A percentile compares a stretch with the other conserved stretches of the same genome.
phyloP scores from a whole-genome alignment of 164 flowering plant species.

The Buxus sempervirens region DNA sequence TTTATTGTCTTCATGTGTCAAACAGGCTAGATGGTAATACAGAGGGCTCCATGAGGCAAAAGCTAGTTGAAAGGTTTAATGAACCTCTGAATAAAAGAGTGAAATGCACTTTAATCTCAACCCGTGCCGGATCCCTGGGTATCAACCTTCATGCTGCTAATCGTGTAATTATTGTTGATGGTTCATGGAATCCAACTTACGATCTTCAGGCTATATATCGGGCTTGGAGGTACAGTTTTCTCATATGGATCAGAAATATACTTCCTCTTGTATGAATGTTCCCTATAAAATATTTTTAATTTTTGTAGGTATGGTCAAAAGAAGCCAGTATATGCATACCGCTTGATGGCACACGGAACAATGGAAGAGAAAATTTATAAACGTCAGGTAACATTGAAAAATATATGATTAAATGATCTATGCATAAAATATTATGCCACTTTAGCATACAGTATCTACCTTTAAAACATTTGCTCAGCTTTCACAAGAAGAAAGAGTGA shows the following conservation, averaged over 20 bases:
- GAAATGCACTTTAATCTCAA: slow-evolving; percentile 88
- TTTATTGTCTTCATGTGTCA: slow-evolving; percentile 4
- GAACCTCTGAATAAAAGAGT: slow-evolving; percentile 77
- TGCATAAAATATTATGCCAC: not conserved
- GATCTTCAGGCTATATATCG: slow-evolving; percentile 99
- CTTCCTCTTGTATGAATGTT: slow-evolving; percentile 2
- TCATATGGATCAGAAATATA: not conserved
- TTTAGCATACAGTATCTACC: not conserved
- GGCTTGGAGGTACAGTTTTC: slow-evolving; percentile 76
- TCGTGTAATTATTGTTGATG: slow-evolving; percentile 93
- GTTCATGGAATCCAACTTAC: slow-evolving; percentile 98
- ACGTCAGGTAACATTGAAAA: slow-evolving; percentile 66
- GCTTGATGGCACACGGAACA: slow-evolving; percentile 95
- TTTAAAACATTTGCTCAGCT: not conserved
- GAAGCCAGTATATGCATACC: slow-evolving; percentile 94
- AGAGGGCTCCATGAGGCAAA: slow-evolving; percentile 81
- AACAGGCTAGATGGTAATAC: slow-evolving; percentile 94
- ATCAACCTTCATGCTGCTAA: slow-evolving; percentile 97
- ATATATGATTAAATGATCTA: not conserved
- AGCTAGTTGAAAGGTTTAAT: slow-evolving; percentile 83
- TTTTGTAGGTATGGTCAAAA: slow-evolving; percentile 85
- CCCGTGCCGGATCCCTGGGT: slow-evolving; percentile 96
- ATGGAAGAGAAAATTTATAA: slow-evolving; percentile 98
- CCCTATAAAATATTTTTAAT: slow-evolving; percentile 1
- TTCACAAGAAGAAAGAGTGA: not conserved